Evolutionary conservation across 1,139 yeast species (phyloP), one percentile per base, ranked within the genome.

Genomic region (Hemisphaericaspora xylanilytica): DNA sequence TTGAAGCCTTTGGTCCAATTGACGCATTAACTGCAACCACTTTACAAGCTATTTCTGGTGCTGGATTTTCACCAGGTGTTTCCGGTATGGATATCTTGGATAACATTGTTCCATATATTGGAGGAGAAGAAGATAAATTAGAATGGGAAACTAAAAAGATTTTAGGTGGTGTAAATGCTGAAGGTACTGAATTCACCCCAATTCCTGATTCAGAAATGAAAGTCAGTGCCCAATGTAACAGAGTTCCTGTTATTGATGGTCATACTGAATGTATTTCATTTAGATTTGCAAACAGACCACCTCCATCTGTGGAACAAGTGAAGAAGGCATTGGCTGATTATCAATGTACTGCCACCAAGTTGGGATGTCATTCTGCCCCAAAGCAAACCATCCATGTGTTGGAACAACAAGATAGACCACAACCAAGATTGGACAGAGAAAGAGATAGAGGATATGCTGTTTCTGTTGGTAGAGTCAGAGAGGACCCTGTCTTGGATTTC

Each of bases 131-230:
- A 68, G 99, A 94, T 52, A 92, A 92, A 70, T 88, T 92, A 52
- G 98, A 94, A 67, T 89, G 95, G 95, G 99, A 92, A 70, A 89
- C 98, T 39, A 86, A 87, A 62, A 92, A 92, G 71, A 92, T 92
- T 50, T 75, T 92, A 53, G 97, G 97, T 49, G 52, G 62, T 28
- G 59, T 85, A 37, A 71, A 72, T 44, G 56, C 58, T 2, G 81
- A 75, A 39, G 80, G 80, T n/a, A 61, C 71, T 35, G 75, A 74
- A 33, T 81, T 90, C 52, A 70, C 72, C 11, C 69, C 83, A 39
- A 70, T 89, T 45, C 65, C 83, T 6, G 83, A 80, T 34, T 81
- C 81, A 29, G 88, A 85, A 51, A 69, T 90, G 60, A 82, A 76
- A 58, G 96, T 94, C 37, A 84, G 95, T 49, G 98, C 98, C 31